These are phyloP conservation scores for Liriodendron chinense DNA, from an alignment of 164 flowering plant species.

Conservation along the genomic window DNA sequence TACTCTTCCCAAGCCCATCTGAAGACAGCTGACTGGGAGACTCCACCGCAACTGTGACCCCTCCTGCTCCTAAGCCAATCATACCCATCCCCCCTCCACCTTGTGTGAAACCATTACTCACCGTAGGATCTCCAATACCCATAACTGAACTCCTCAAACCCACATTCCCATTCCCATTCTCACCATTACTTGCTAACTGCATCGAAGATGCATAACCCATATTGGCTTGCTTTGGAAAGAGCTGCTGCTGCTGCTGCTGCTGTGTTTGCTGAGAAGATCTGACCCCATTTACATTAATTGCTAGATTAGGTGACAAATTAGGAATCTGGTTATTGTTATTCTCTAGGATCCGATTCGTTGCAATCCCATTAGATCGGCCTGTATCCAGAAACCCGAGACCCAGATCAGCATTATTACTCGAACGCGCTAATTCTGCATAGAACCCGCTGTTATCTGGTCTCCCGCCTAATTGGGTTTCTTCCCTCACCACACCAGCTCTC, in stretches of 20 bases:
- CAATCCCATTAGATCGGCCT: conserved; percentile 18
- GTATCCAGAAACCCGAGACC: conserved; percentile 28
- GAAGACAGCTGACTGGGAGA: conserved; percentile 71
- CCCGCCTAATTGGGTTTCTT: conserved; percentile 37
- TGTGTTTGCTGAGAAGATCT: conserved; percentile 15
- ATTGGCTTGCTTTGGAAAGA: conserved; percentile 39
- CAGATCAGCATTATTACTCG: conserved; percentile 17
- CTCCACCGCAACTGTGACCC: conserved; percentile 36
- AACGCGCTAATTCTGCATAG: conserved; percentile 19
- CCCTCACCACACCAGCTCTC: conserved; percentile 70
- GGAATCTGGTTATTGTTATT: conserved; percentile 10
- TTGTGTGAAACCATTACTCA: conserved; percentile 38
- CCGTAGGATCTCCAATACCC: conserved; percentile 43
- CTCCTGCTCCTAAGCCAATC: conserved; percentile 55
- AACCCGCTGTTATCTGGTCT: conserved; percentile 23
- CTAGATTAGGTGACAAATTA: conserved; percentile 22
- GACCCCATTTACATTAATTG: conserved; percentile 21
- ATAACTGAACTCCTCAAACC: conserved; percentile 48
- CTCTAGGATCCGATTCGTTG: conserved; percentile 8
- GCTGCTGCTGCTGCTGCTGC: conserved; percentile 1
- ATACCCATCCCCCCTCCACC: conserved; percentile 48
- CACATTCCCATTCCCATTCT: conserved; percentile 36
- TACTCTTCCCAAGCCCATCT: conserved; percentile 69
- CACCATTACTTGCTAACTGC: conserved; percentile 29
- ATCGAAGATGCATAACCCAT: conserved; percentile 39